Conservation (phyloP, 805 yeast species). For the Metschnikowia arizonensis region DNA sequence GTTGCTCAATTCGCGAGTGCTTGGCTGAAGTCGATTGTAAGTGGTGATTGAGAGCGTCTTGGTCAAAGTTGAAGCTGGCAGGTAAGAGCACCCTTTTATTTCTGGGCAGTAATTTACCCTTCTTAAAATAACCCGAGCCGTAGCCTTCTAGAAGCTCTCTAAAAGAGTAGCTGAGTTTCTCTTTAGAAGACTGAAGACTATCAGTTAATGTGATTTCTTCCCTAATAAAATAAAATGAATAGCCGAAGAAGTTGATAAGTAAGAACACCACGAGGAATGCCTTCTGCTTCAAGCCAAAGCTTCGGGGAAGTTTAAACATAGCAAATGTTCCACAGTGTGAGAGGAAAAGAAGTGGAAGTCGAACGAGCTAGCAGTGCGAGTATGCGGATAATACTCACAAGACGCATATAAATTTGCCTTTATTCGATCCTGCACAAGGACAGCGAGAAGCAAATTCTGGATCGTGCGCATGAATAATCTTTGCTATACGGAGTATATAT, state of each 20-base stretch:
- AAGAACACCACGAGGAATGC: not conserved
- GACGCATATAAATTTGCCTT: too few species aligned
- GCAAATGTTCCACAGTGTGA: not conserved
- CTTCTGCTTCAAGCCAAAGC: not conserved
- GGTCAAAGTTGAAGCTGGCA: conserved; percentile 7
- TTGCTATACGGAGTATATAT: too few species aligned
- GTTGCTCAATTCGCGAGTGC: conserved; percentile 3
- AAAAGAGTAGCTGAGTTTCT: not conserved
- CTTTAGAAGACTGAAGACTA: not conserved
- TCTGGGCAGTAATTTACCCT: conserved; percentile 1
- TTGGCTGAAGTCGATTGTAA: conserved; percentile 8
- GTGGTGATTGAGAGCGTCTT: conserved; percentile 2
- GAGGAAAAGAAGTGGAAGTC: too few species aligned
- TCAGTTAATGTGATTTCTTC: not conserved
- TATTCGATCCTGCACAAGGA: too few species aligned
- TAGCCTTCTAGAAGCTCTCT: conserved; percentile 1
- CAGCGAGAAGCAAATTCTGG: too few species aligned
- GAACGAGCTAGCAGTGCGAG: too few species aligned
- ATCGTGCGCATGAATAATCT: too few species aligned
- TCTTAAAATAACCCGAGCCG: not conserved
- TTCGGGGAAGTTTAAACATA: conserved; percentile 1
- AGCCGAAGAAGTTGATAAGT: not conserved
- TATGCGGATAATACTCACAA: too few species aligned
- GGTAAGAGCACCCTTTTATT: conserved; percentile 10
- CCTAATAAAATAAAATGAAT: not conserved